Percentiles rank a stretch among this genome's conserved stretches.
Conservation (phyloP, 2,329 filamentous ascomycete species). For the Ophiostoma pallidulum region DNA sequence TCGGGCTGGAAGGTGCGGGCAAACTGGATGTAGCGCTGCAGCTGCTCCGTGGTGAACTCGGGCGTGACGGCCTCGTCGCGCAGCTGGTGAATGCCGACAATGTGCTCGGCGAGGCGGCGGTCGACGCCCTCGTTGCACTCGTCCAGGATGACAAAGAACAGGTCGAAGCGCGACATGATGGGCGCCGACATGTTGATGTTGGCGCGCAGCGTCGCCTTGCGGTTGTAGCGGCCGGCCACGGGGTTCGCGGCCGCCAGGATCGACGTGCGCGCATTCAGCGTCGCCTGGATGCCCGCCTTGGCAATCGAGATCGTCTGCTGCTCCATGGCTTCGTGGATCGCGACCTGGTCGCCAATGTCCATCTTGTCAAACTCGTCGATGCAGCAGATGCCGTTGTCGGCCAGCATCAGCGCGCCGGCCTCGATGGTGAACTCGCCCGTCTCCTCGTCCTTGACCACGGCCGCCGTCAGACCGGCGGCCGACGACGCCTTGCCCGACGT, state of each 20-base stretch:
- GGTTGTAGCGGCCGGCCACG: conserved; percentile 92
- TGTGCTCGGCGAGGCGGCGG: conserved; percentile 85
- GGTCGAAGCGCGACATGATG: conserved; percentile 98
- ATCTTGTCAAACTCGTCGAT: conserved; percentile 99
- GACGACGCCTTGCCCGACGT: conserved; percentile 97
- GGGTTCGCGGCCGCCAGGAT: conserved; percentile 96
- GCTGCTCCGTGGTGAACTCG: conserved; percentile 90
- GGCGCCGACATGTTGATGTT: conserved; percentile 99
- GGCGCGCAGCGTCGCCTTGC: conserved; percentile 81
- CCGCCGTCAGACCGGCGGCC: conserved; percentile 91
- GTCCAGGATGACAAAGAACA: conserved; percentile 96
- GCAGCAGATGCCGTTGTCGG: conserved; percentile 92
- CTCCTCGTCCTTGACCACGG: conserved; percentile 95
- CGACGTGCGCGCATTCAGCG: conserved; percentile 86
- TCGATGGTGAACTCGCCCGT: conserved; percentile 98
- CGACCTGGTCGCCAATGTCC: conserved; percentile 94
- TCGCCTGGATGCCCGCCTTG: conserved; percentile 96
- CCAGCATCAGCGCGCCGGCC: conserved; percentile 93
- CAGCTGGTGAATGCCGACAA: conserved; percentile 86
- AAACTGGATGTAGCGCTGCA: conserved; percentile 96
- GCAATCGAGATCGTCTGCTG: conserved; percentile 99
- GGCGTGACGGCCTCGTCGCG: conserved; percentile 86
- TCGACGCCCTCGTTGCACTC: conserved; percentile 92
- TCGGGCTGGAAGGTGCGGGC: conserved; percentile 89
- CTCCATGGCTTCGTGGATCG: conserved; percentile 99